These are phyloP conservation scores for Microcyclospora pomicola DNA, from an alignment of 2,329 filamentous ascomycete species.

Conservation along the genomic window DNA sequence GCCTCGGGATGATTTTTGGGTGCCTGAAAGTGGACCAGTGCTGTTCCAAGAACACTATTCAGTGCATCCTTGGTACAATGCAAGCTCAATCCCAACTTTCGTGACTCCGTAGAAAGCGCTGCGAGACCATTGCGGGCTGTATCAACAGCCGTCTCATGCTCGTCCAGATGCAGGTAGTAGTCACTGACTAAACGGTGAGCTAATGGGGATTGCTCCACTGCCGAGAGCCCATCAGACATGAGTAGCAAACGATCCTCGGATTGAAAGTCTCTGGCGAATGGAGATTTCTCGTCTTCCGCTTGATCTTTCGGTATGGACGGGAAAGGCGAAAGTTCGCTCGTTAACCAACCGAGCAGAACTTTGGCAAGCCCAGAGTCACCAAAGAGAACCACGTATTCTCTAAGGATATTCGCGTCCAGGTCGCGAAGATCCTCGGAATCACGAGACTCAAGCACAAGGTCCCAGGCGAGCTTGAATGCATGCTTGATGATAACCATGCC, in stretches of 20 bases:
- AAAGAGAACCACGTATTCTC: slow-evolving; percentile 72
- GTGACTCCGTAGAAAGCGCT: slow-evolving; percentile 45
- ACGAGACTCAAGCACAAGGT: slow-evolving; percentile 77
- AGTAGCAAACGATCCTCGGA: slow-evolving; percentile 68
- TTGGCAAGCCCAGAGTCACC: slow-evolving; percentile 71
- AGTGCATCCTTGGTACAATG: slow-evolving; percentile 59
- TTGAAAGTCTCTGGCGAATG: slow-evolving; percentile 46
- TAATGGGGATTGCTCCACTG: slow-evolving; percentile 52
- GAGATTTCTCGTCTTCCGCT: slow-evolving; percentile 30
- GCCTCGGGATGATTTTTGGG: slow-evolving; percentile 84
- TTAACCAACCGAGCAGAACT: slow-evolving; percentile 68
- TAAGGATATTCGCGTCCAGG: slow-evolving; percentile 64
- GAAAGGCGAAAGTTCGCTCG: slow-evolving; percentile 74
- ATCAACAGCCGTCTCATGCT: slow-evolving; percentile 70
- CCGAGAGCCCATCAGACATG: slow-evolving; percentile 49
- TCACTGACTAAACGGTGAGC: slow-evolving; percentile 72
- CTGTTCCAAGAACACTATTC: slow-evolving; percentile 67
- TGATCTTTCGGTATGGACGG: slow-evolving; percentile 44
- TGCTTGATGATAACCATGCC: slow-evolving; percentile 97
- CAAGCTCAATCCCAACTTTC: slow-evolving; percentile 55
- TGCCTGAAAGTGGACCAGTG: slow-evolving; percentile 77
- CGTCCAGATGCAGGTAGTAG: slow-evolving; percentile 73
- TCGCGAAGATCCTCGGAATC: slow-evolving; percentile 61
- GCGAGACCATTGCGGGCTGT: slow-evolving; percentile 61
- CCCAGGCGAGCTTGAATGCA: slow-evolving; percentile 80